Evolutionary conservation across 768 basidiomycete species (phyloP).

Genomic region (Tricholoma saponaceum): DNA sequence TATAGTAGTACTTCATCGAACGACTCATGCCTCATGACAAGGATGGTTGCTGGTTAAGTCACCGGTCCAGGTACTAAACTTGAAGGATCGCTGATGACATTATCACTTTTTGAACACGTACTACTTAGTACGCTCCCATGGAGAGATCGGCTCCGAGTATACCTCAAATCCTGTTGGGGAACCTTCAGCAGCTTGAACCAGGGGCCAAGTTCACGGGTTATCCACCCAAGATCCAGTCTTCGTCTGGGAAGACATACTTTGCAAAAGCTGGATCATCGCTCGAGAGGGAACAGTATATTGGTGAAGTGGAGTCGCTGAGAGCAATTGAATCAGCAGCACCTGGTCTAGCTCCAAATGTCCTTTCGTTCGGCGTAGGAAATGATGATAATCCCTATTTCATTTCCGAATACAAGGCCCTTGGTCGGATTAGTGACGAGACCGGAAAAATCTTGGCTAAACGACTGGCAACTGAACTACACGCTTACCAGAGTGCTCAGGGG

Average conservation of each 20-base stretch:
- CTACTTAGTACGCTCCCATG: background rate
- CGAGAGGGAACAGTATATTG: conserved; percentile 62
- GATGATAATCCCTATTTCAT: conserved; percentile 59
- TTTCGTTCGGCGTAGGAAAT: conserved; percentile 42
- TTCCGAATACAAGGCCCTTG: conserved; percentile 67
- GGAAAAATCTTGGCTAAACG: conserved; percentile 53
- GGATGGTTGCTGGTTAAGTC: too few species aligned
- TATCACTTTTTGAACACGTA: background rate
- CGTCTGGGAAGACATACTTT: conserved; percentile 56
- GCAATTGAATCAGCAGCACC: conserved; percentile 64
- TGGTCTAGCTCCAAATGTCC: conserved; percentile 55
- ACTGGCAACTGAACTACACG: conserved; percentile 65
- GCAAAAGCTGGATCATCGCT: conserved; percentile 50
- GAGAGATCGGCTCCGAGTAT: conserved; percentile 10
- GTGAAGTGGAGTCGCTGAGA: conserved; percentile 67
- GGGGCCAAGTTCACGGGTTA: conserved; percentile 40
- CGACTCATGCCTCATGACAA: too few species aligned
- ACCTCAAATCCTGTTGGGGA: conserved; percentile 33
- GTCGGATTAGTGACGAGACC: conserved; percentile 38
- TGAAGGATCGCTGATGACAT: background rate
- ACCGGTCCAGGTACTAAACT: too few species aligned
- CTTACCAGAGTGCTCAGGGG: conserved; percentile 44
- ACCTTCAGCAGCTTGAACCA: conserved; percentile 48
- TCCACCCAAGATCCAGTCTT: conserved; percentile 49
- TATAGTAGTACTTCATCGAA: too few species aligned